Evolutionary conservation across 2,329 filamentous ascomycete species (phyloP).

Genomic region (Leptographium flavum): DNA sequence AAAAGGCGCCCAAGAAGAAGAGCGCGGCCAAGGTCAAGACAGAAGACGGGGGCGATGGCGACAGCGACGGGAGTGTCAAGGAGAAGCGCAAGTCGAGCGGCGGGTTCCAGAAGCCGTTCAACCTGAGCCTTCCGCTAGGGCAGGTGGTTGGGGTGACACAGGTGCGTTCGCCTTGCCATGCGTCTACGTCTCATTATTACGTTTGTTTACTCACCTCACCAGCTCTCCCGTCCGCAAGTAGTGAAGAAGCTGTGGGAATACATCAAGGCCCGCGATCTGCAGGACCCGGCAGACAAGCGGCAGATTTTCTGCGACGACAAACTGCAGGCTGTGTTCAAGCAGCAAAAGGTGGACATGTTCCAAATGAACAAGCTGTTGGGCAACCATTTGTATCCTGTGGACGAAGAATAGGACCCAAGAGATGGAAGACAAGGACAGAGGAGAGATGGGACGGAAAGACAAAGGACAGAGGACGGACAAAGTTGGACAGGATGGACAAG

Average conservation of each 20-base stretch:
- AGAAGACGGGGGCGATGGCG: constrained; percentile 68
- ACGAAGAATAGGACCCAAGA: constrained; percentile 38
- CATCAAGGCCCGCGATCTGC: constrained; percentile 75
- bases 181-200: neutral
- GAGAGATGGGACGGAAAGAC: neutral
- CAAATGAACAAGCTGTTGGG: constrained; percentile 97
- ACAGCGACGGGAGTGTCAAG: constrained; percentile 39
- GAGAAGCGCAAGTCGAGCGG: constrained; percentile 76
- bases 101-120: constrained; percentile 82
- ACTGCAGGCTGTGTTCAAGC: constrained; percentile 85
- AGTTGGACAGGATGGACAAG: neutral
- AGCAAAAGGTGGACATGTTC: constrained; percentile 91
- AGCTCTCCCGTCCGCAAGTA: constrained; percentile 87
- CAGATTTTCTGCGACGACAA: constrained; percentile 87
- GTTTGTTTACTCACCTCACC: neutral
- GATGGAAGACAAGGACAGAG: neutral
- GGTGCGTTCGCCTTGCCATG: constrained; percentile 26
- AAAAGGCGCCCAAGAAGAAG: constrained; percentile 59
- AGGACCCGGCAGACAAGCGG: constrained; percentile 82
- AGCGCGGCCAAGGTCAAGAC: constrained; percentile 59
- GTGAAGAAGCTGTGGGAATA: constrained; percentile 96
- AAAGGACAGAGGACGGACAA: neutral
- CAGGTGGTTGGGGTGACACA: constrained; percentile 56
- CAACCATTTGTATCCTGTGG: constrained; percentile 74
- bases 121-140: constrained; percentile 54